A percentile compares a stretch with the other conserved stretches of the same genome.
These are phyloP conservation scores for Cercospora sp. DNA, from an alignment of 2,329 filamentous ascomycete genomes.

Conservation along the genomic window DNA sequence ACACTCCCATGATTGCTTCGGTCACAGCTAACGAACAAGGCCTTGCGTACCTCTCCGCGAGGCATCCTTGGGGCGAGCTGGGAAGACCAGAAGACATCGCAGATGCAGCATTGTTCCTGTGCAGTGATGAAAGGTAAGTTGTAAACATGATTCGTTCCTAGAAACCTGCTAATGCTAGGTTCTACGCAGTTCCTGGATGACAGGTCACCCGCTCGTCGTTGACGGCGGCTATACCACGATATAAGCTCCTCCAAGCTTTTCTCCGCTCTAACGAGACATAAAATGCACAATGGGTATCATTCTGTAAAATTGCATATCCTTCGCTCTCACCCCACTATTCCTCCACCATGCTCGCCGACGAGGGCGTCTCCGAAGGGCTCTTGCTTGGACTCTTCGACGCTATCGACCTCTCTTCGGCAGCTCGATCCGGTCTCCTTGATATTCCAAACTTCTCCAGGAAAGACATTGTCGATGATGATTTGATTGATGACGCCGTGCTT, in stretches of 20 bases:
- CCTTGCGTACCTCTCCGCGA: slow-evolving; percentile 2
- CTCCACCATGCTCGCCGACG: not conserved
- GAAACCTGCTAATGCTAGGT: not conserved
- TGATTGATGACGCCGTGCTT: not conserved
- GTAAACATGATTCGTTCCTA: not conserved
- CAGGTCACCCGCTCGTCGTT: slow-evolving; percentile 23
- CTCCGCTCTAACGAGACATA: not conserved
- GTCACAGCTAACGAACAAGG: slow-evolving; percentile 18
- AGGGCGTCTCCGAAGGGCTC: not conserved
- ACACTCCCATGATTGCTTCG: slow-evolving; percentile 20
- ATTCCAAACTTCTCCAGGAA: slow-evolving; percentile 6
- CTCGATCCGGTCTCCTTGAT: not conserved
- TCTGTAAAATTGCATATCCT: not conserved
- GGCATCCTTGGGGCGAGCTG: slow-evolving; percentile 31
- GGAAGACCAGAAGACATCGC: slow-evolving; percentile 32
- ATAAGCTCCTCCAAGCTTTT: not conserved
- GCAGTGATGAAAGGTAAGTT: slow-evolving; percentile 33
- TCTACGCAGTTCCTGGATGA: slow-evolving; percentile 25
- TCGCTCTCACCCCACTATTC: not conserved
- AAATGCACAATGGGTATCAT: not conserved
- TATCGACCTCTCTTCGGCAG: not conserved
- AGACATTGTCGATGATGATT: not conserved
- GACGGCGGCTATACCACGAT: slow-evolving; percentile 19
- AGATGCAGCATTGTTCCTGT: slow-evolving; percentile 33
- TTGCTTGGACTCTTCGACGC: not conserved